Evolutionary conservation across 495 filamentous ascomycete genomes (phyloP).

Genomic region (Xylaria bambusicola): DNA sequence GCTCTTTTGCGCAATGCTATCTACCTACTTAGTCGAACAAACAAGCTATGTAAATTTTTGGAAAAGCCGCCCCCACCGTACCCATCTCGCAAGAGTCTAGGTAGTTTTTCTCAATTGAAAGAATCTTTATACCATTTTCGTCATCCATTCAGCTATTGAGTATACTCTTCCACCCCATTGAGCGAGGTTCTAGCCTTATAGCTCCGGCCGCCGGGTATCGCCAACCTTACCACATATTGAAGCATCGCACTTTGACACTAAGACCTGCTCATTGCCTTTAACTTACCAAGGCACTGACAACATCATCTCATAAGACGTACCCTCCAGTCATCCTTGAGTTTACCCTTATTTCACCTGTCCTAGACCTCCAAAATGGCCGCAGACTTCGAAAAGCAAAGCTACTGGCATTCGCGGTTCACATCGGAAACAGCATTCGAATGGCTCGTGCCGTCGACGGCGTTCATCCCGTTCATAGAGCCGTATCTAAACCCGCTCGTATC

Average conservation of each 20-base stretch:
- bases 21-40: too few relatives aligned
- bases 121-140: background rate
- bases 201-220: slow-evolving; percentile 7
- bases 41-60: too few relatives aligned
- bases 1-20: too few relatives aligned
- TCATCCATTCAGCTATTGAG: background rate
- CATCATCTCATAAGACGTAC: too few relatives aligned
- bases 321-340: too few relatives aligned
- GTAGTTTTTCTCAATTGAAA: background rate
- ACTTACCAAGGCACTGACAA: too few relatives aligned
- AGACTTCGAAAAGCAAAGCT: slow-evolving; percentile 43
- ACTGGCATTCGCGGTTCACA: slow-evolving; percentile 43
- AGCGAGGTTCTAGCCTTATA: slow-evolving; percentile 9
- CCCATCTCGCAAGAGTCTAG: background rate
- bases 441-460: slow-evolving; percentile 37
- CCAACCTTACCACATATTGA: background rate
- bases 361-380: slow-evolving; percentile 14
- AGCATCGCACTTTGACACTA: background rate
- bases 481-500: too few relatives aligned
- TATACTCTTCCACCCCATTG: background rate
- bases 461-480: slow-evolving; percentile 36
- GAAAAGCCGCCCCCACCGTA: slow-evolving; percentile 12
- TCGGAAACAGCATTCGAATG: slow-evolving; percentile 44
- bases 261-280: too few relatives aligned
- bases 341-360: background rate